Base-by-base conservation (phyloP, 352 stramenopile species). In the Globisporangium irregulare region DNA sequence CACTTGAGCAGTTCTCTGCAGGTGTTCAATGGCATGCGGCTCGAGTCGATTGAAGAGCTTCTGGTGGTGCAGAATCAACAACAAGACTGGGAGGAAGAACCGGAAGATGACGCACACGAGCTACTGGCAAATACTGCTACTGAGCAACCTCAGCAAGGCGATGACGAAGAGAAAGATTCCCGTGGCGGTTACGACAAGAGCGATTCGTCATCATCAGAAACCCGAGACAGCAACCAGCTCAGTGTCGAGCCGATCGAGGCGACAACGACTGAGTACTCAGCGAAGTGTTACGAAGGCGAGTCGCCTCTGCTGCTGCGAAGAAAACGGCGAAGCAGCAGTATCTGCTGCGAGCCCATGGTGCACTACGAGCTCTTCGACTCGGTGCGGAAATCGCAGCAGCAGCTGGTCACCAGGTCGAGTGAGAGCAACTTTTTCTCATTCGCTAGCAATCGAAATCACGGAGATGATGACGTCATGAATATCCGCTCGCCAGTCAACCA, bases 281-380 rank as follows among this genome's bases (percentile, higher is more conserved):
- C 41, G 4, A 50, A 50, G 41, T 50, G 41, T 6, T 50, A n/a
- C n/a, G 41, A 50, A 50, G 41, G 41, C 41, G 29, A 54, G 25
- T 53, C 34, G 7, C 41, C 38, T 14, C 8, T 60, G 22, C 25
- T 27, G n/a, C 8, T 54, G 10, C 27, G 55, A 65, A 32, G 22
- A 46, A 24, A 2, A 6, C 34, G 36, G 8, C 29, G n/a, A 3
- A 20, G 20, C 36, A 10, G 15, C 61, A 84, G 76, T 62, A 60
- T 78, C 27, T 68, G 38, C 27, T 77, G 71, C 41, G 74, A 82
- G 56, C 66, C 73, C 6, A 75, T 79, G 62, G 68, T 82, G 57
- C 64, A 62, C 8, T 85, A 84, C 64, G 76, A 88, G 38, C 62
- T 65, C 48, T 74, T 78, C 51, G 61, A 75, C 29, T 74, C 63